Evolutionary conservation across 495 filamentous ascomycete genomes (phyloP).

Genomic region (Podospora bellae-mahoneyi): DNA sequence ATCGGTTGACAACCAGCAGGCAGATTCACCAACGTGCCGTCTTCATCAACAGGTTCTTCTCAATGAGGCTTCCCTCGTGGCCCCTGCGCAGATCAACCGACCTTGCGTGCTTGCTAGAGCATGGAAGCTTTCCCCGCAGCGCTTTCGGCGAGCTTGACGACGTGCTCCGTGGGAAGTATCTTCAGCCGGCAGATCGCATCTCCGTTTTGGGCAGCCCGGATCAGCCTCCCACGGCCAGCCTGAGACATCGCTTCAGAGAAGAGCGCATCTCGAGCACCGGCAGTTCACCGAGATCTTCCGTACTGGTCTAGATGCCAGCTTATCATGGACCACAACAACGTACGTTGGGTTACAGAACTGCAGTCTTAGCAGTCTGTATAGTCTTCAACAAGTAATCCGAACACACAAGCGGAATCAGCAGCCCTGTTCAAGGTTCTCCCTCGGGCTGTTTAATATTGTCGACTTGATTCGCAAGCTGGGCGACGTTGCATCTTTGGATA

Average conservation of each 20-base stretch:
- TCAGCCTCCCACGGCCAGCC: conserved; percentile 17
- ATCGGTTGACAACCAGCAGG: neutral
- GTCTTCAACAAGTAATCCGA: too few species aligned
- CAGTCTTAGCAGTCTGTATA: too few species aligned
- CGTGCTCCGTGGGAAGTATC: conserved; percentile 19
- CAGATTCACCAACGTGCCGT: neutral
- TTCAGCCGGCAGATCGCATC: conserved; percentile 19
- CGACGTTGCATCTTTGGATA: neutral
- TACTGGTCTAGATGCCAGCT: too few species aligned
- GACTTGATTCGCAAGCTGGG: neutral
- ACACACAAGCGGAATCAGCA: neutral
- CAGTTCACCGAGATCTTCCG: too few species aligned
- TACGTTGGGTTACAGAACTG: too few species aligned
- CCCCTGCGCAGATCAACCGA: conserved; percentile 13
- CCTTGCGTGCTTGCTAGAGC: neutral
- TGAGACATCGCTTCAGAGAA: conserved; percentile 21
- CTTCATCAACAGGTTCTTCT: neutral
- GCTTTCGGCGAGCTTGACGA: conserved; percentile 7
- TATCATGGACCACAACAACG: too few species aligned
- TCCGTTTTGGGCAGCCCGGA: conserved; percentile 29
- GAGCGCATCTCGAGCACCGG: neutral
- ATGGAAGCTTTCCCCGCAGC: conserved; percentile 4
- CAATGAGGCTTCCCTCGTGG: neutral
- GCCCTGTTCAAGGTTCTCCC: neutral
- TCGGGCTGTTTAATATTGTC: neutral